Conservation (phyloP, 2,329 filamentous ascomycete genomes). For the Pyrenophora teres region DNA sequence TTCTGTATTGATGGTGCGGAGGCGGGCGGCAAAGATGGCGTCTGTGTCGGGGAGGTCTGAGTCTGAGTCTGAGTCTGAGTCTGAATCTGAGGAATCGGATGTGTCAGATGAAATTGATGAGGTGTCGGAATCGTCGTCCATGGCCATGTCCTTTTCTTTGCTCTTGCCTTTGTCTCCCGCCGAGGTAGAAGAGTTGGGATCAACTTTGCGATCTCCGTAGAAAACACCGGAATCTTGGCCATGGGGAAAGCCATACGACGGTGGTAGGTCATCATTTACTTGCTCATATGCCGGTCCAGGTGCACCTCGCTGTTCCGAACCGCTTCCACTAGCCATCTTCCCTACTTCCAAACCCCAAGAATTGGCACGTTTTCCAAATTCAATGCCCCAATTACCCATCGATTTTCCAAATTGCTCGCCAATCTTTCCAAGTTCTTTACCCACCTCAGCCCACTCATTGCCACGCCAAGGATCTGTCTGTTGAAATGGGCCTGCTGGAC, state of each 20-base stretch:
- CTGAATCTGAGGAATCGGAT: constrained; percentile 23
- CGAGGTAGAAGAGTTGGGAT: neutral
- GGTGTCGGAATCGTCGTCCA: constrained; percentile 25
- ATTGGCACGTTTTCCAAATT: constrained; percentile 35
- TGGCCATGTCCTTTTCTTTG: constrained; percentile 10
- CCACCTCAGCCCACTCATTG: constrained; percentile 15
- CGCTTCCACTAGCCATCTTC: constrained; percentile 7
- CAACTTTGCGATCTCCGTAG: constrained; percentile 9
- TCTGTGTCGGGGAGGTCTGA: constrained; percentile 18
- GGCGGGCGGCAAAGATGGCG: constrained; percentile 18
- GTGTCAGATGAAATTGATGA: constrained; percentile 32
- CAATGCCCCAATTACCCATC: constrained; percentile 36
- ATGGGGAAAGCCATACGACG: constrained; percentile 16
- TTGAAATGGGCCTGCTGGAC: constrained; percentile 11
- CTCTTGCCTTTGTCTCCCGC: constrained; percentile 5
- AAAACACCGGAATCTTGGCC: constrained; percentile 29
- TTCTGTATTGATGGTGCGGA: constrained; percentile 31
- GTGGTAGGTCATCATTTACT: constrained; percentile 20
- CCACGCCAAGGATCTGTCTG: neutral
- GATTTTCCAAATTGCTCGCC: constrained; percentile 42
- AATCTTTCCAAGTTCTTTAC: constrained; percentile 19
- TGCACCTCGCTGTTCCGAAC: neutral
- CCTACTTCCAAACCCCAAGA: constrained; percentile 27
- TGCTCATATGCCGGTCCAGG: neutral
- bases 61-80: constrained; percentile 9